Evolutionary conservation across 805 yeast species (phyloP), one percentile per base, ranked within the genome.

Genomic region (Nakazawaea siamensis): DNA sequence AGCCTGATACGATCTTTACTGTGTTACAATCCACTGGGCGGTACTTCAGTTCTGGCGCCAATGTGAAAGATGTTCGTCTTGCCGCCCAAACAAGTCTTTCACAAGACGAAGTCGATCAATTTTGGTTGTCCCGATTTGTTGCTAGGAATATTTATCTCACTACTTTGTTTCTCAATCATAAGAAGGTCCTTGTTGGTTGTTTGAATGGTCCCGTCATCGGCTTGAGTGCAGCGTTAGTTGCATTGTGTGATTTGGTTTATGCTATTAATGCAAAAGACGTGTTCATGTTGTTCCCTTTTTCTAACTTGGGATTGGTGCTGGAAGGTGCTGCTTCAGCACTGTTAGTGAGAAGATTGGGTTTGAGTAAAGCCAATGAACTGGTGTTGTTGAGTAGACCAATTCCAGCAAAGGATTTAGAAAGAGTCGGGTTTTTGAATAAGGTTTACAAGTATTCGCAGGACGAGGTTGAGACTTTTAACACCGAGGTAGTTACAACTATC

Each of bases 141-240:
- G 70, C 86, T 4, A 72, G 86, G 48, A 86, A 86, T 53, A 68
- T 76, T 18, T 76, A 68, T 48, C 57, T 86, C 36, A 77, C 92
- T 4, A 71, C 76, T 43, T 62, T 79, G 25, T 74, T 83, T 51
- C 71, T 73, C 43, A 70, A 75, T 47, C 95, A 86, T 56, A 57
- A 67, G 8, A 86, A 86, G 52, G 64, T 84, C 7, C 58, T 86
- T 24, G 76, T 76, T 18, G 73, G 74, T 29, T 88, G 86, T 3
- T 63, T 86, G 38, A 86, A 86, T 51, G 96, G 96, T 0, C 95
- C 96, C 0, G 94, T 76, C 4, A 70, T 86, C 39, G 96, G 96
- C 0, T 66, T 86, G 39, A 63, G 77, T 21, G 75, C 88, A 2
- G 86, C 87, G 0, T 54, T 86, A 34, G 77, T 84, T 10, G 71